These are phyloP conservation scores for Pezicula neosporulosa DNA, from an alignment of 2,329 filamentous ascomycete genomes.

Conservation along the genomic window DNA sequence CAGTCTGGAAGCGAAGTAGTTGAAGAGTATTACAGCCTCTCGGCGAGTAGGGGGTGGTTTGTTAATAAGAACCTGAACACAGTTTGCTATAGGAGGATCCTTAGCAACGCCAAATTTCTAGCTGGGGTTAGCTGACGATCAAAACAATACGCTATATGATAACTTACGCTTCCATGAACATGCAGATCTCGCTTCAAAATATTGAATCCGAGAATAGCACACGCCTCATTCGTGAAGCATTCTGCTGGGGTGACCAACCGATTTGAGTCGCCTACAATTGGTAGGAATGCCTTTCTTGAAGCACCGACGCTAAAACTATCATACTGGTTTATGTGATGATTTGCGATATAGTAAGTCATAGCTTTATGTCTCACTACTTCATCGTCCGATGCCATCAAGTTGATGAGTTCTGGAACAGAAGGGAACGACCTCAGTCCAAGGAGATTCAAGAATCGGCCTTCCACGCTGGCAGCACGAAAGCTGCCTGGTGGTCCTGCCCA, in stretches of 20 bases:
- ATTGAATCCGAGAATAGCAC: slow-evolving; percentile 74
- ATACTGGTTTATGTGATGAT: slow-evolving; percentile 78
- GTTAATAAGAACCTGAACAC: slow-evolving; percentile 68
- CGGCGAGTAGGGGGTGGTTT: slow-evolving; percentile 65
- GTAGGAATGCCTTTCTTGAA: slow-evolving; percentile 61
- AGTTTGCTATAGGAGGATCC: slow-evolving; percentile 76
- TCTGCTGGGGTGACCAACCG: slow-evolving; percentile 67
- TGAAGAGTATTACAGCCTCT: slow-evolving; percentile 71
- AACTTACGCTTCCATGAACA: slow-evolving; percentile 60
- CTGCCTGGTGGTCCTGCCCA: slow-evolving; percentile 69
- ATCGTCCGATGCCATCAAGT: slow-evolving; percentile 68
- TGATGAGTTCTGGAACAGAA: slow-evolving; percentile 68
- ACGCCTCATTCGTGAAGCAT: slow-evolving; percentile 79
- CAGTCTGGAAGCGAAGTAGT: slow-evolving; percentile 77
- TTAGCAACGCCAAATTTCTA: slow-evolving; percentile 79
- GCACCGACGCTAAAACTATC: slow-evolving; percentile 54
- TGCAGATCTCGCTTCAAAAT: slow-evolving; percentile 76
- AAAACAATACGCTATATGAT: neutral
- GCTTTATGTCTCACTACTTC: slow-evolving; percentile 60
- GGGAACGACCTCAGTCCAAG: slow-evolving; percentile 75
- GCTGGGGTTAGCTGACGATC: slow-evolving; percentile 1
- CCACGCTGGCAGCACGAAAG: slow-evolving; percentile 61
- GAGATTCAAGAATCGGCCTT: slow-evolving; percentile 69
- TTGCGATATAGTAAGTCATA: slow-evolving; percentile 78
- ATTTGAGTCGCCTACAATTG: slow-evolving; percentile 64